These are phyloP conservation scores for Symbiotaphrina buchneri DNA, from an alignment of 495 filamentous ascomycete species.

Conservation along the genomic window DNA sequence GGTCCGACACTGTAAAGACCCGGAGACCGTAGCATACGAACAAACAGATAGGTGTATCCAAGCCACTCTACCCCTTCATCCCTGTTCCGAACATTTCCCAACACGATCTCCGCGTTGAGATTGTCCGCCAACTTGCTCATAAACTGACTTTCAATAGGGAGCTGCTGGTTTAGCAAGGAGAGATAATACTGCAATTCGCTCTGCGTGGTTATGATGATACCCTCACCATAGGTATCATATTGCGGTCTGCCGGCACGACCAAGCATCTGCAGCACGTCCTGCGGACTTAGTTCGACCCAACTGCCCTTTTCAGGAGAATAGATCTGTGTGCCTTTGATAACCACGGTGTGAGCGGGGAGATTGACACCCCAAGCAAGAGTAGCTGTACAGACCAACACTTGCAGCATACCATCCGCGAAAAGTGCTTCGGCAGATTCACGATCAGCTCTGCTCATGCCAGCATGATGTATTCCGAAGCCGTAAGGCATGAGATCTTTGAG, in stretches of 20 bases:
- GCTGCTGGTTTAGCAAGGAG: slow-evolving; percentile 85
- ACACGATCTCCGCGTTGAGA: slow-evolving; percentile 87
- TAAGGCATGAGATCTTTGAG: slow-evolving; percentile 92
- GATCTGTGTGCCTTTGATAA: slow-evolving; percentile 93
- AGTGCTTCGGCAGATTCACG: slow-evolving; percentile 87
- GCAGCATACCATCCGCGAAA: slow-evolving; percentile 73
- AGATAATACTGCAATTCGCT: slow-evolving; percentile 91
- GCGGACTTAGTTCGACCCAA: slow-evolving; percentile 94
- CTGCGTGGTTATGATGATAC: slow-evolving; percentile 95
- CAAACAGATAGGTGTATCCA: slow-evolving; percentile 94
- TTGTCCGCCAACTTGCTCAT: slow-evolving; percentile 88
- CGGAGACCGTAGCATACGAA: slow-evolving; percentile 91
- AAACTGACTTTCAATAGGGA: slow-evolving; percentile 94
- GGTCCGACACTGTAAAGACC: slow-evolving; percentile 89
- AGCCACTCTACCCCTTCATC: slow-evolving; percentile 98
- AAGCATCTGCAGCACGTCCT: slow-evolving; percentile 97
- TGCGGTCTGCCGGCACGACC: slow-evolving; percentile 91
- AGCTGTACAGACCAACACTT: slow-evolving; percentile 91
- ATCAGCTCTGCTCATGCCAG: slow-evolving; percentile 84
- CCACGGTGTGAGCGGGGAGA: slow-evolving; percentile 80
- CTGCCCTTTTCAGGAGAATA: slow-evolving; percentile 98
- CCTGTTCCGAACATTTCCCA: slow-evolving; percentile 80
- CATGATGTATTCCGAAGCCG: slow-evolving; percentile 94
- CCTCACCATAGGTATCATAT: slow-evolving; percentile 93
- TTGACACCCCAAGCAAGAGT: slow-evolving; percentile 96